Base-by-base conservation (phyloP, 2,329 filamentous ascomycete species). In the Fusarium coicis region DNA sequence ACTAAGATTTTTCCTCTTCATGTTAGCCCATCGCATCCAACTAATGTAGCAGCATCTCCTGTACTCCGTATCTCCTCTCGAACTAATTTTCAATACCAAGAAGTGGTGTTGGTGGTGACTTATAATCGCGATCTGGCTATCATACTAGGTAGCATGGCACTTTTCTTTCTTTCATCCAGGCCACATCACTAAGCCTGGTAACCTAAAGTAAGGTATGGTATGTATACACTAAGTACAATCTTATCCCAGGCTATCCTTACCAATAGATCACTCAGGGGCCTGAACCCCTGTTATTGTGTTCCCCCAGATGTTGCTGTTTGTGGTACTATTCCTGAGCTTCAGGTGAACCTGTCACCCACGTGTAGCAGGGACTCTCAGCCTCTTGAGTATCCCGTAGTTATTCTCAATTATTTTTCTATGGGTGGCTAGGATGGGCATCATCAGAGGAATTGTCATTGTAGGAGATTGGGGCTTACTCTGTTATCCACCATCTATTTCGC, bases 281-380 rank as follows among this genome's bases (percentile, higher is more conserved):
- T 56, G 39, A 36, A 67, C 46, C 70, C 70, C 60, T 73, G 56
- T 36, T 47, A 30, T 39, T 59, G 61, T 73, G 70, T 67, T 73
- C 73, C 70, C 66, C 70, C 53, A 67, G 70, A 72, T 65, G 64
- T 70, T 67, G 53, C 54, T 70, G 43, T 52, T 46, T 59, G 23
- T 39, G 55, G 42, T 58, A 40, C n/a, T 44, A 34, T 34, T 74
- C 64, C 71, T 73, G 60, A 73, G 75, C 68, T 69, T 77, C 75
- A 77, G 75, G 74, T 76, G 74, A 77, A 74, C 75, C 74, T 76
- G 73, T 65, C 70, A 74, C 75, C 52, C 57, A 54, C 59, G 56
- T 55, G 44, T n/a, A 36, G 23, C 40, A 61, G 52, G 42, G 54
- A 23, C 26, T 37, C 26, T 43, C 23, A 40, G 40, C 39, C 40